Conservation (phyloP, 2,329 filamentous ascomycete genomes). For the Aspergillaceae sp. region DNA sequence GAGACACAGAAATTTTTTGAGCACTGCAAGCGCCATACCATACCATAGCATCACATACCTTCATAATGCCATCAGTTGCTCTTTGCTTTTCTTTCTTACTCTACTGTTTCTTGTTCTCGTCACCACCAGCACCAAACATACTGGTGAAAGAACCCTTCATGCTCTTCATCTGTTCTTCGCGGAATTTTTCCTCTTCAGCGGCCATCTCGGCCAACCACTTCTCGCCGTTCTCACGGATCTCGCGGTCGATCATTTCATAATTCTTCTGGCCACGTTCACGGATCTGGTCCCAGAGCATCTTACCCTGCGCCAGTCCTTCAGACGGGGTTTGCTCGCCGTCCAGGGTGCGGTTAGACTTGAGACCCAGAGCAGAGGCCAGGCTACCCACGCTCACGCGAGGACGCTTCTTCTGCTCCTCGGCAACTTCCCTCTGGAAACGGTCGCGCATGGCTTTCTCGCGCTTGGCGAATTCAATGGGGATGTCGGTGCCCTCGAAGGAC, state of each 20-base stretch:
- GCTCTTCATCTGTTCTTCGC: slow-evolving; percentile 82
- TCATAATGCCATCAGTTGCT: slow-evolving; percentile 1
- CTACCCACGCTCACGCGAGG: slow-evolving; percentile 56
- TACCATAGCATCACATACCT: not conserved
- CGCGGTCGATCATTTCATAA: slow-evolving; percentile 80
- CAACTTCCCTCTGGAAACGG: slow-evolving; percentile 72
- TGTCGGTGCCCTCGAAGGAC: slow-evolving; percentile 81
- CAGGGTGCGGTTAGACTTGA: slow-evolving; percentile 56
- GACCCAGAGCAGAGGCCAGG: slow-evolving; percentile 63
- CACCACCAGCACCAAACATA: slow-evolving; percentile 38
- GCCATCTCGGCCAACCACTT: slow-evolving; percentile 95
- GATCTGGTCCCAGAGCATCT: slow-evolving; percentile 94
- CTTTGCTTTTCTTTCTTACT: not conserved
- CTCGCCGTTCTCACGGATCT: slow-evolving; percentile 87
- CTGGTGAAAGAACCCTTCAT: slow-evolving; percentile 74
- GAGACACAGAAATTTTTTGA: slow-evolving; percentile 4
- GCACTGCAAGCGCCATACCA: slow-evolving; percentile 3
- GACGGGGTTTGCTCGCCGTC: slow-evolving; percentile 62
- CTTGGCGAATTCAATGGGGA: slow-evolving; percentile 80
- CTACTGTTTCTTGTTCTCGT: slow-evolving; percentile 16
- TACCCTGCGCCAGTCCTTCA: slow-evolving; percentile 79
- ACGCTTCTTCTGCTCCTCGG: slow-evolving; percentile 57
- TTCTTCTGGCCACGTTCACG: slow-evolving; percentile 83
- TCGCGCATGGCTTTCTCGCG: slow-evolving; percentile 78
- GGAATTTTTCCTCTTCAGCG: slow-evolving; percentile 74